These are phyloP conservation scores for Antarctomyces pellizariae DNA, from an alignment of 495 filamentous ascomycete genomes.

Conservation along the genomic window DNA sequence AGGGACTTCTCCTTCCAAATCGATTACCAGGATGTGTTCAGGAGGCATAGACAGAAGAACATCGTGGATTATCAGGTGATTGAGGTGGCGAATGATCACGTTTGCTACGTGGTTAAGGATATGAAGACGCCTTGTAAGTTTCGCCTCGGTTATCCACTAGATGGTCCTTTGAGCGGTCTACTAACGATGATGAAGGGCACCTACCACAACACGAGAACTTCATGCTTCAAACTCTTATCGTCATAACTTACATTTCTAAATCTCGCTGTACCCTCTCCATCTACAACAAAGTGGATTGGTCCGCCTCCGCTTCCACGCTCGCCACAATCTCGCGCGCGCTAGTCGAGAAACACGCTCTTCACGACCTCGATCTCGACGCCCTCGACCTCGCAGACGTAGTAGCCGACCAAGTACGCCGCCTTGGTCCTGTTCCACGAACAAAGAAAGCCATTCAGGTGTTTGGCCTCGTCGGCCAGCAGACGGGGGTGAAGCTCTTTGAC, in stretches of 20 bases:
- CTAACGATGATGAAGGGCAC: no score
- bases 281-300: conserved; percentile 73
- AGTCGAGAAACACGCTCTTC: conserved; percentile 57
- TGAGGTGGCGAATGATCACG: conserved; percentile 78
- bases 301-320: conserved; percentile 36
- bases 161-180: no score
- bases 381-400: conserved; percentile 68
- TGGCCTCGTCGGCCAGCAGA: conserved; percentile 60
- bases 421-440: conserved; percentile 62
- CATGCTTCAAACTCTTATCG: conserved; percentile 68
- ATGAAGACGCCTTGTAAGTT: conserved; percentile 59
- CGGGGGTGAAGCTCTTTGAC: conserved; percentile 36
- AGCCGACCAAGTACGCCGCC: conserved; percentile 62
- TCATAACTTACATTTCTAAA: conserved; percentile 82
- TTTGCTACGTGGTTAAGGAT: conserved; percentile 87
- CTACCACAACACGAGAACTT: conserved; percentile 61
- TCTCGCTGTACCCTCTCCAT: conserved; percentile 79
- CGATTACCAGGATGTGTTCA: conserved; percentile 37
- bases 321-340: conserved; percentile 43
- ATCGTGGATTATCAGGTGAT: conserved; percentile 74
- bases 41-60: conserved; percentile 30
- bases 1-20: conserved; percentile 66
- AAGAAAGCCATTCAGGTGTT: conserved; percentile 84
- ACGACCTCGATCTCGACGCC: conserved; percentile 62
- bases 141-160: not conserved